phyloP scores from a whole-genome alignment of 2,329 filamentous ascomycete genomes.

The Penicillium digitatum region DNA sequence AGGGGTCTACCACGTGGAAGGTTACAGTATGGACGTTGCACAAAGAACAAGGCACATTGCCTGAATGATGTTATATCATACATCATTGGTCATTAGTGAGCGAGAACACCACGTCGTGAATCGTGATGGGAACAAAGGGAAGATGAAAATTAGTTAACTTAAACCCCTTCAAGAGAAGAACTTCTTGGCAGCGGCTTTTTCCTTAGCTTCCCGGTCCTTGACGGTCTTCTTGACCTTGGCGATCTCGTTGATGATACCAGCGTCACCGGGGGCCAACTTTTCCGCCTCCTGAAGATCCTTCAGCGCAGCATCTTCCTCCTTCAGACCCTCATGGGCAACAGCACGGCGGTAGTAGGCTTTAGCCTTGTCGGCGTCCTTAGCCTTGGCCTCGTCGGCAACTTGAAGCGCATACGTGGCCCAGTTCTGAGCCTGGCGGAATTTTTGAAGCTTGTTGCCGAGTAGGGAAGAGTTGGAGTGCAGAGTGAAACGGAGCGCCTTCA shows the following conservation, averaged over 20 bases:
- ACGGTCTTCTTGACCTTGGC: slow-evolving; percentile 72
- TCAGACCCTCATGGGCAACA: slow-evolving; percentile 67
- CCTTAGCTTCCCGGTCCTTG: slow-evolving; percentile 71
- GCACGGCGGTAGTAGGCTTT: slow-evolving; percentile 87
- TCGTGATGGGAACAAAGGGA: slow-evolving; percentile 20
- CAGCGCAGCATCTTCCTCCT: slow-evolving; percentile 79
- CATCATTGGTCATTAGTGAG: slow-evolving; percentile 22
- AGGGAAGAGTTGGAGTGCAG: slow-evolving; percentile 87
- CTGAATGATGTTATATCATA: slow-evolving; percentile 22
- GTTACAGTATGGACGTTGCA: neutral
- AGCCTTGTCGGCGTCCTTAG: slow-evolving; percentile 70
- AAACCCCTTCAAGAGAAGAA: slow-evolving; percentile 62
- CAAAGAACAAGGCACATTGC: slow-evolving; percentile 5
- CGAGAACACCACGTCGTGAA: slow-evolving; percentile 23
- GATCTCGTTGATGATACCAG: slow-evolving; percentile 70
- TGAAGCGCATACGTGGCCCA: slow-evolving; percentile 71
- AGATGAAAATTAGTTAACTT: slow-evolving; percentile 1
- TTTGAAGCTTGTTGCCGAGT: slow-evolving; percentile 73
- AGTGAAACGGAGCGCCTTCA: slow-evolving; percentile 73
- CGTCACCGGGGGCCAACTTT: slow-evolving; percentile 70
- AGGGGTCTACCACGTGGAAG: neutral
- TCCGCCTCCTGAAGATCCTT: slow-evolving; percentile 71
- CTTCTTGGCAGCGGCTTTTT: slow-evolving; percentile 89
- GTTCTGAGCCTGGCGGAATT: slow-evolving; percentile 65
- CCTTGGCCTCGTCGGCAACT: slow-evolving; percentile 54